Evolutionary conservation across 2,329 filamentous ascomycete genomes (phyloP).

Genomic region (Fusarium succisae): DNA sequence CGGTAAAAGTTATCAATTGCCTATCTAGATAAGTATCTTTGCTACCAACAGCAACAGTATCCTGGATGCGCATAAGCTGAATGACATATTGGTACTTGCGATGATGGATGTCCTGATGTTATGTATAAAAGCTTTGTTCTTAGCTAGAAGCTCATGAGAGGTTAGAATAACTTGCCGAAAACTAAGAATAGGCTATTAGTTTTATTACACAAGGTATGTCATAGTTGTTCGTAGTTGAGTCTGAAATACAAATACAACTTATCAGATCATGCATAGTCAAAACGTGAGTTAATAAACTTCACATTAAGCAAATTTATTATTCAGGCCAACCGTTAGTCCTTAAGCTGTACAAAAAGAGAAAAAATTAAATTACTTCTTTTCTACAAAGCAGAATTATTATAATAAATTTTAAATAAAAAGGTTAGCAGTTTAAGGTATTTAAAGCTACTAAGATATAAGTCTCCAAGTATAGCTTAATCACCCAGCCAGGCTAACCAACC

Average conservation of each 20-base stretch:
- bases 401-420: rapidly evolving
- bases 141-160: rapidly evolving
- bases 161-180: rapidly evolving
- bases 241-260: neutral
- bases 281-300: neutral
- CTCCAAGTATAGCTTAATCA: neutral
- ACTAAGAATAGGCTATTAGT: rapidly evolving
- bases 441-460: neutral
- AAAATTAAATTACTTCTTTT: neutral
- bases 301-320: neutral
- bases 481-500: neutral
- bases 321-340: rapidly evolving
- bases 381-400: rapidly evolving
- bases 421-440: neutral
- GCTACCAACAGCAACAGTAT: neutral
- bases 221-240: rapidly evolving
- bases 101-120: neutral
- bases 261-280: neutral
- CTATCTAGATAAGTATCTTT: neutral
- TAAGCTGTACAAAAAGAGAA: rapidly evolving
- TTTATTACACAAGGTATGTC: too few species aligned
- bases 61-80: neutral
- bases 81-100: neutral
- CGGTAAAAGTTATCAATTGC: too few species aligned
- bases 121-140: neutral